Evolutionary conservation across 2,329 filamentous ascomycete genomes (phyloP), one percentile per base, ranked within the genome.

Genomic region (Tolypocladium tropicale): DNA sequence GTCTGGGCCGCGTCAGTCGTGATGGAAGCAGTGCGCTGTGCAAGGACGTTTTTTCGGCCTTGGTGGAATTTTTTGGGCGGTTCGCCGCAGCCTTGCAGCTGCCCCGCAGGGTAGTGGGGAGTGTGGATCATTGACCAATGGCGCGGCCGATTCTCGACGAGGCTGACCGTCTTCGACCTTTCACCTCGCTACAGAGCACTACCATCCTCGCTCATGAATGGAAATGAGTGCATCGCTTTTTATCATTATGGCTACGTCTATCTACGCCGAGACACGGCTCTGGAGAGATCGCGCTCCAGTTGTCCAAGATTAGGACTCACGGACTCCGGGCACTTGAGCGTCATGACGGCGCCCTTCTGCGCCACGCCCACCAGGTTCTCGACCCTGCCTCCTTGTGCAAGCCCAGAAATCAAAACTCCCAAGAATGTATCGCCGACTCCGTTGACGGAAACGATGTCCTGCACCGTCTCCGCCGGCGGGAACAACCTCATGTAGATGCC

Each of bases 341-440:
- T 94, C 73, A 90, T 72, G 0, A 89, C 82, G 4, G 92, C 91
- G 3, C 88, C 93, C 65, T 79, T 80, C 73, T 97, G 94, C 33
- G 92, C 93, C 37, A 94, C 72, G 56, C 84, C 77, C n/a, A 99
- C 76, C 55, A 94, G 70, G 51, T 86, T 78, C 65, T 84, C 72
- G 57, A 81, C 67, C 58, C 72, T 73, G 3, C 77, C 78, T 0
- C 79, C 79, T 64, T 78, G 81, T 0, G 85, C 84, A 61, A 97
- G 68, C 0, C 89, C 90, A 1, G 90, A 87, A n/a, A 96, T 76
- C 56, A 96, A 63, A 16, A 91, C 87, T 0, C 93, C 94, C 10
- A 95, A 76, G 68, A 97, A 92, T 0, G 94, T 96, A 71, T 99
- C 94, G 0, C 94, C 94, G 2, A 90, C 91, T 0, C 93, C 94